Percentiles rank a stretch among this genome's conserved stretches.
These are phyloP conservation scores for Candida saitoana DNA, from an alignment of 805 yeast species.

Conservation along the genomic window DNA sequence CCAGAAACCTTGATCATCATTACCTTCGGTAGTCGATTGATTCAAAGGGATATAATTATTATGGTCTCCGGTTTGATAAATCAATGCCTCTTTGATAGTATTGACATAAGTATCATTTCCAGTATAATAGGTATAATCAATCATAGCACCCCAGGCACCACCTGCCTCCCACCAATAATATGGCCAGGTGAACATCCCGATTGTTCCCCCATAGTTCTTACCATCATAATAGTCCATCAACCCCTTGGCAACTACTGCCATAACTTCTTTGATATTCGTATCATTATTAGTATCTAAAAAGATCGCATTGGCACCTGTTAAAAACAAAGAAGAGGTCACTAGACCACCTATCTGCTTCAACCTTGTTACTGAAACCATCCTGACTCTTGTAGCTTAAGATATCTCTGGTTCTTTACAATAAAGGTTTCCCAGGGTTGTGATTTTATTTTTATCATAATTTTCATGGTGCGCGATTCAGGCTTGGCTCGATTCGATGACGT, in stretches of 20 bases:
- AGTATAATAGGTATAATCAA: constrained; percentile 73
- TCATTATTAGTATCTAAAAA: constrained; percentile 35
- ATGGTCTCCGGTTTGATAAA: constrained; percentile 62
- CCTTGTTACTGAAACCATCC: not conserved
- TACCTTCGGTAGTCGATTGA: constrained; percentile 91
- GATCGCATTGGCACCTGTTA: constrained; percentile 15
- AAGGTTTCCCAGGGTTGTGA: not conserved
- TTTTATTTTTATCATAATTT: not conserved
- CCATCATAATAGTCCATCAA: constrained; percentile 81
- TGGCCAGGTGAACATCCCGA: constrained; percentile 85
- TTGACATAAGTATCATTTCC: constrained; percentile 65
- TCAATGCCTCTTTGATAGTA: constrained; percentile 55
- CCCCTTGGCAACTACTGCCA: constrained; percentile 62
- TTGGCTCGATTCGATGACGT: not conserved
- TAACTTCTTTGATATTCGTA: constrained; percentile 50
- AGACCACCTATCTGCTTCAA: not conserved
- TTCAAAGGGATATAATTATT: constrained; percentile 81
- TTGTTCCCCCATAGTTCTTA: constrained; percentile 60
- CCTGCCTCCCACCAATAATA: constrained; percentile 99
- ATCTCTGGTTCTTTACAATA: too few relatives aligned
- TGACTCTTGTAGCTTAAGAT: not conserved
- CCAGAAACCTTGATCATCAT: constrained; percentile 98
- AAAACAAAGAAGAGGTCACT: constrained; percentile 2
- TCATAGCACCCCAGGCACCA: constrained; percentile 84
- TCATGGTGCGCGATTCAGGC: not conserved